Base-by-base conservation (phyloP, 2,329 filamentous ascomycete genomes). In the Claviceps cyperi region DNA sequence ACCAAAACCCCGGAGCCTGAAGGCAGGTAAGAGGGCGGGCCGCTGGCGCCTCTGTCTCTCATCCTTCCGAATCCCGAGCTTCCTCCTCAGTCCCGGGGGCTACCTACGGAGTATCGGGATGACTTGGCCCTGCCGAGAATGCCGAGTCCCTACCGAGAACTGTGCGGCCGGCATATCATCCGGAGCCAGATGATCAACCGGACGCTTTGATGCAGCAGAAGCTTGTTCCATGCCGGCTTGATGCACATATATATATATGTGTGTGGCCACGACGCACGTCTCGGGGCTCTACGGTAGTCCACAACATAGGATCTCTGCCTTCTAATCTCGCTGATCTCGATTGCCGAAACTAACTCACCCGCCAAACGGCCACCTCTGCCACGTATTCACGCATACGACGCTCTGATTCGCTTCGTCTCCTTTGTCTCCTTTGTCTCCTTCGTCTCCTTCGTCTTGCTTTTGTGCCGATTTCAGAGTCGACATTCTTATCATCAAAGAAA, bases 51-150 rank as follows among this genome's bases (percentile, higher is more conserved):
- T 41, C 39, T 22, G 11, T 11, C 4, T 32, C 28, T 32, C 28
- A 32, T 32, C 28, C 28, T 55, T 48, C 19, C 55, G 55, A 56
- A 56, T n/a, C 11, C 55, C 55, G 55, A 56, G 51, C 49, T 55
- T 15, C 22, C 17, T 39, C 51, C 51, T 24, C 19, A n/a, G 11
- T 32, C 5, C 24, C 8, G 41, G 28, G n/a, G n/a, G n/a, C n/a
- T n/a, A n/a, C n/a, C n/a, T n/a, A n/a, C n/a, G n/a, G n/a, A n/a
- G n/a, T n/a, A 22, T 19, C 15, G 37, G 40, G 8, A 41, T 13
- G 22, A 39, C 32, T 15, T 32, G 17, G 7, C 6, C 28, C 32
- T 36, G 14, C 24, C 39, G 7, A 14, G 2, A 44, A 53, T 52
- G 47, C 52, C 52, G 52, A 53, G 41, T 48, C 52, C n/a, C n/a